Evolutionary conservation across 306 rosid species (phyloP).

Genomic region (Lagenaria siceraria): DNA sequence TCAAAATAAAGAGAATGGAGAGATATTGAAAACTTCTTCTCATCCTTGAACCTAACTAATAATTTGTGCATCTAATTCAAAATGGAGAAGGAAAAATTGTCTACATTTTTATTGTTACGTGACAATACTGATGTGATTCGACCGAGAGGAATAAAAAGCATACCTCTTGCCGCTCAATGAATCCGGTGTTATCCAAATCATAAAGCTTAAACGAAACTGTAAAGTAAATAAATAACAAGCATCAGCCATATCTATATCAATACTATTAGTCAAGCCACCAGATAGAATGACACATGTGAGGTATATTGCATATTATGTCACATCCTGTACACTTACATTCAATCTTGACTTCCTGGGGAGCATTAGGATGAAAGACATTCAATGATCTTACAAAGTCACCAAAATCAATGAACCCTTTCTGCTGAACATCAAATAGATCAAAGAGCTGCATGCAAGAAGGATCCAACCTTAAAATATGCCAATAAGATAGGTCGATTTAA

Average conservation of each 20-base stretch:
- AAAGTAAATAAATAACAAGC: not conserved
- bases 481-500: not conserved
- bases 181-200: slow-evolving; percentile 67
- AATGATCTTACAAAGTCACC: slow-evolving; percentile 91
- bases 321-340: slow-evolving; percentile 37
- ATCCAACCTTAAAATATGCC: slow-evolving; percentile 10
- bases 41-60: not conserved
- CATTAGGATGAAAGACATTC: slow-evolving; percentile 74
- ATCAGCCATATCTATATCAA: not conserved
- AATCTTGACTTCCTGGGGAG: slow-evolving; percentile 57
- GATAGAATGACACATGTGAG: not conserved
- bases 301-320: not conserved
- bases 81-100: not conserved
- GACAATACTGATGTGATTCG: not conserved
- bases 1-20: not conserved
- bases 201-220: slow-evolving; percentile 86
- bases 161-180: slow-evolving; percentile 85
- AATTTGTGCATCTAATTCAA: not conserved
- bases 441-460: slow-evolving; percentile 43
- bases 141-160: not conserved
- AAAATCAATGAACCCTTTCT: slow-evolving; percentile 68
- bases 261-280: not conserved
- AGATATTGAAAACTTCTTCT: not conserved
- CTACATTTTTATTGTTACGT: not conserved
- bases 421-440: slow-evolving; percentile 76